A percentile compares a stretch with the other conserved stretches of the same genome.
These are phyloP conservation scores for Fusarium sp. DNA, from an alignment of 2,329 filamentous ascomycete genomes.

Conservation along the genomic window DNA sequence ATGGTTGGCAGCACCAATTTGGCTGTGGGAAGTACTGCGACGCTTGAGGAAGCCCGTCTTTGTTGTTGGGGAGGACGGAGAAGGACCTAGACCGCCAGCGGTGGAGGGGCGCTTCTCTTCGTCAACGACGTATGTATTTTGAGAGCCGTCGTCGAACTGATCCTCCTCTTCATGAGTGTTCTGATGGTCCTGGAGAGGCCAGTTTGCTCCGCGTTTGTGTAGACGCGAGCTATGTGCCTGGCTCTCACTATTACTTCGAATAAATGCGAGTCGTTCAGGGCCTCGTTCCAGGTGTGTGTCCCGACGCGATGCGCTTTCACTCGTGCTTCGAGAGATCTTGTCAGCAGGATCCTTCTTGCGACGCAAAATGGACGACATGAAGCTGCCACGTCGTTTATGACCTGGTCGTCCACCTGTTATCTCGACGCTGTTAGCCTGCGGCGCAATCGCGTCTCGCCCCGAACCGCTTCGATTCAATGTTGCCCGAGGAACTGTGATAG, in stretches of 20 bases:
- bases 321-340: slow-evolving; percentile 63
- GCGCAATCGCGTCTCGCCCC: slow-evolving; percentile 50
- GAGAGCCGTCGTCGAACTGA: slow-evolving; percentile 36
- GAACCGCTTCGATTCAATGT: slow-evolving; percentile 55
- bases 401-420: slow-evolving; percentile 39
- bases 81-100: slow-evolving; percentile 43
- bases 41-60: slow-evolving; percentile 49
- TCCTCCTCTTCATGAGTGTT: slow-evolving; percentile 46
- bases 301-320: slow-evolving; percentile 68
- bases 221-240: slow-evolving; percentile 34
- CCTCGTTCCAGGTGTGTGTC: slow-evolving; percentile 71
- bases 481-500: slow-evolving; percentile 32
- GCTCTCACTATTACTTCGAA: slow-evolving; percentile 52
- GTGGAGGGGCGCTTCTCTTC: slow-evolving; percentile 48
- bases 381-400: slow-evolving; percentile 56
- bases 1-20: slow-evolving; percentile 30
- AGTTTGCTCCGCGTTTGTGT: slow-evolving; percentile 45
- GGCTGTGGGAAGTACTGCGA: slow-evolving; percentile 50
- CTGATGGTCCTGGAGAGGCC: slow-evolving; percentile 49
- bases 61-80: slow-evolving; percentile 43
- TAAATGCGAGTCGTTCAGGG: slow-evolving; percentile 59
- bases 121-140: slow-evolving; percentile 39
- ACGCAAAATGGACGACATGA: slow-evolving; percentile 69
- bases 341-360: slow-evolving; percentile 65
- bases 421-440: slow-evolving; percentile 32